Percentiles rank a stretch among this genome's conserved stretches.
phyloP scores from a whole-genome alignment of 129 eudicot genomes.

The Flaveria trinervia region DNA sequence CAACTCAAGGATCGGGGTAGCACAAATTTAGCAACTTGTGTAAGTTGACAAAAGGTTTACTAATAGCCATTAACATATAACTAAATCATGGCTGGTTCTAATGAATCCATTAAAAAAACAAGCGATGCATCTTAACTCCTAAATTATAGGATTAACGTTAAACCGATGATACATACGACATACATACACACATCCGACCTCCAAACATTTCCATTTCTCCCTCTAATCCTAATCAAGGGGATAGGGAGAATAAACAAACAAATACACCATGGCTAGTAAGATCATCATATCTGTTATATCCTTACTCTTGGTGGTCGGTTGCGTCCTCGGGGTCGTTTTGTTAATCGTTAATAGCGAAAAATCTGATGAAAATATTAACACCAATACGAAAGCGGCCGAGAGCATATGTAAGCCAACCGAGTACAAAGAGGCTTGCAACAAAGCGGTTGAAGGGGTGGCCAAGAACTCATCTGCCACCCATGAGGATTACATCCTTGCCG shows the following conservation, averaged over 20 bases:
- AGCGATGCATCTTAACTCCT: constrained; percentile 31
- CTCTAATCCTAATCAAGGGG: constrained; percentile 28
- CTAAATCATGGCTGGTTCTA: constrained; percentile 9
- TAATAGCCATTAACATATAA: constrained; percentile 19
- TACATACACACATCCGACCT: constrained; percentile 28
- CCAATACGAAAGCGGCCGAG: constrained; percentile 45
- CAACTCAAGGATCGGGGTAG: too few relatives aligned
- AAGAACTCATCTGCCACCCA: constrained; percentile 60
- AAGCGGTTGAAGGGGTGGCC: constrained; percentile 42
- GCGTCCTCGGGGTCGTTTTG: constrained; percentile 39
- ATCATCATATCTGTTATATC: constrained; percentile 39
- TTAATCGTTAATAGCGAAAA: constrained; percentile 39
- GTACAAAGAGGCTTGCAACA: constrained; percentile 55
- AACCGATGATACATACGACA: constrained; percentile 6
- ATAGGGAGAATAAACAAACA: constrained; percentile 11
- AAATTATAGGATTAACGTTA: constrained; percentile 21
- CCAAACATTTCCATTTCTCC: constrained; percentile 32
- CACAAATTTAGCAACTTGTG: too few relatives aligned
- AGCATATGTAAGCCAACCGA: constrained; percentile 53
- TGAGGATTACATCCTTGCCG: constrained; percentile 55
- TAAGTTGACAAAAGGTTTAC: neutral
- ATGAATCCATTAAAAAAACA: constrained; percentile 17
- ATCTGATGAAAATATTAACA: constrained; percentile 24
- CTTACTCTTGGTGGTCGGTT: constrained; percentile 44
- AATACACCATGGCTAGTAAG: constrained; percentile 34